Percentiles rank a stretch among this genome's conserved stretches.
These are phyloP conservation scores for Pseudoscleropodium purum DNA, from an alignment of 225 moss, liverwort and hornwort genomes.

Conservation along the genomic window DNA sequence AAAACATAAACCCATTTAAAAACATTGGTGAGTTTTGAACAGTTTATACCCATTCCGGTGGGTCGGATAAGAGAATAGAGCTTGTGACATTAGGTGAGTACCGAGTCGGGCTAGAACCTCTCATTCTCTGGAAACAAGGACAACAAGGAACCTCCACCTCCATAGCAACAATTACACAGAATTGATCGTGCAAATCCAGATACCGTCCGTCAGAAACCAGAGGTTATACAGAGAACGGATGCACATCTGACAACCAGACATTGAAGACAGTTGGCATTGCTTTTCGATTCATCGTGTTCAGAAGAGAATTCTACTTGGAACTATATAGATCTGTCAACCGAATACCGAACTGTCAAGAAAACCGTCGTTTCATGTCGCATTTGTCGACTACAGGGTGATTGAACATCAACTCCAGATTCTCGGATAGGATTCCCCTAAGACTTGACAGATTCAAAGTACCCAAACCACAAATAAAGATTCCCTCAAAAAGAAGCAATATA, in stretches of 20 bases:
- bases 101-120: accelerated
- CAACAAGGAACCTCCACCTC: neutral
- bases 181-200: neutral
- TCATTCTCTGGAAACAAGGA: neutral
- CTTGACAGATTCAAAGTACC: neutral
- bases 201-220: neutral
- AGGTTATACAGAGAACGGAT: neutral
- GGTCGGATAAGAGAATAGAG: neutral
- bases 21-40: neutral
- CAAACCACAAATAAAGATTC: no score
- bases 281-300: neutral
- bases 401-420: neutral
- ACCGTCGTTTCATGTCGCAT: no score
- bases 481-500: accelerated
- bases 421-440: neutral
- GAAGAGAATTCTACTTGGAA: no score
- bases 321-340: no score
- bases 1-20: no score
- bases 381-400: neutral
- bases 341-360: no score
- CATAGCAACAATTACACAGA: neutral
- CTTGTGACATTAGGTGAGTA: neutral
- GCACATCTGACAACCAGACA: neutral
- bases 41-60: no score
- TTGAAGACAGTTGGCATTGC: neutral